Conservation (phyloP, 164 flowering plant species). For the Dillenia suffruticosa region DNA sequence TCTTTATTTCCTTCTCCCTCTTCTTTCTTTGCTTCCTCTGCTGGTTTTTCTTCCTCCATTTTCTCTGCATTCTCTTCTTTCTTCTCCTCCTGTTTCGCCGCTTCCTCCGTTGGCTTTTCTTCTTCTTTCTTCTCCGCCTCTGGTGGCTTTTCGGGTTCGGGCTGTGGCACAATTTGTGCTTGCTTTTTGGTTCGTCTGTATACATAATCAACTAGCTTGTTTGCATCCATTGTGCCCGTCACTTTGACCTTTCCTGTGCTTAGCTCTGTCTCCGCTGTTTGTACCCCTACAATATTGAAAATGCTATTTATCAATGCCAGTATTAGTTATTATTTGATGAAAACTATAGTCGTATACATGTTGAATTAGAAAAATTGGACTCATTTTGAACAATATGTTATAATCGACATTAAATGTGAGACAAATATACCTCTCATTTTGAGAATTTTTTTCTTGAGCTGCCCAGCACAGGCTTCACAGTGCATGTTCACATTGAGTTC, state of each 20-base stretch:
- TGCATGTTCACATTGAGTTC: conserved; percentile 91
- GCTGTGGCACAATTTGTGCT: conserved; percentile 74
- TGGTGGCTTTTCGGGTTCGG: conserved; percentile 35
- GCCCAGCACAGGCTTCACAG: conserved; percentile 88
- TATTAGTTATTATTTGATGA: too few species aligned
- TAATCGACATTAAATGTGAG: background rate
- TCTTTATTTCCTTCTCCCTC: conserved; percentile 9
- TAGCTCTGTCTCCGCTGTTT: conserved; percentile 63
- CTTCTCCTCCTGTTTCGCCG: conserved; percentile 27
- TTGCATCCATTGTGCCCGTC: conserved; percentile 86
- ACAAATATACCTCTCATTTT: conserved; percentile 73
- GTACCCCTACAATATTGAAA: conserved; percentile 54
- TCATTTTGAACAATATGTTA: background rate
- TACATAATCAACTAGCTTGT: conserved; percentile 73
- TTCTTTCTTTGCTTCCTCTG: conserved; percentile 9
- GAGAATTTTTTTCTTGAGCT: conserved; percentile 81
- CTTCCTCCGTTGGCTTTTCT: conserved; percentile 27
- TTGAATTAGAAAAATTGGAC: background rate
- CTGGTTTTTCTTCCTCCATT: conserved; percentile 5
- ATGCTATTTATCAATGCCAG: too few species aligned
- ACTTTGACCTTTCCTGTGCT: conserved; percentile 69
- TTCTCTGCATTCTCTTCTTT: conserved; percentile 22
- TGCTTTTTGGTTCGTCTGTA: conserved; percentile 78
- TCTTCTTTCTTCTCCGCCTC: conserved; percentile 35
- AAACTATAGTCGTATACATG: too few species aligned